These are phyloP conservation scores for Garcia nutans DNA, from an alignment of 345 rosid genomes.

Conservation along the genomic window DNA sequence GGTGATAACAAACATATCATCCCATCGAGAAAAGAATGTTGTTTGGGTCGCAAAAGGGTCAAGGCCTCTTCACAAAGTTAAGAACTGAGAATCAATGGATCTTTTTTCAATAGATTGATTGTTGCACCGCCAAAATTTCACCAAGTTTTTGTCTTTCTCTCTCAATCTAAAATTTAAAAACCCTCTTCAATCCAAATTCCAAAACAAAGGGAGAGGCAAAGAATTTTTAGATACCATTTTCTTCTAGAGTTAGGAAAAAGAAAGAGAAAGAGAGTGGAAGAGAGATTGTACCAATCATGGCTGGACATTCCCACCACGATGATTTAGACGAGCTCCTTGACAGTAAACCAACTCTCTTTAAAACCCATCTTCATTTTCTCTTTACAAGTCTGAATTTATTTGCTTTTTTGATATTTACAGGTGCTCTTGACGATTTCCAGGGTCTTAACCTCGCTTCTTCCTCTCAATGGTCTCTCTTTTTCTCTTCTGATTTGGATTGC, in stretches of 20 bases:
- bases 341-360: conserved; percentile 40
- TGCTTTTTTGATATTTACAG: conserved; percentile 42
- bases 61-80: background rate
- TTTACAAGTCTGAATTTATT: background rate
- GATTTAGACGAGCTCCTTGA: conserved; percentile 97
- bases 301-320: conserved; percentile 53
- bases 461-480: conserved; percentile 45
- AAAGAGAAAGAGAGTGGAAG: background rate
- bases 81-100: conserved; percentile 28
- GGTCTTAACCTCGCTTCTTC: conserved; percentile 62
- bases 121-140: conserved; percentile 17
- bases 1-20: too few relatives aligned
- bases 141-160: too few relatives aligned
- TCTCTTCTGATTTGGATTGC: background rate
- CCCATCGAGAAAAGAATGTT: too few relatives aligned
- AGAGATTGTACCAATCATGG: conserved; percentile 37
- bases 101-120: conserved; percentile 8
- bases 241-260: background rate
- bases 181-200: background rate
- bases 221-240: background rate
- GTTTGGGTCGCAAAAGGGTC: conserved; percentile 1
- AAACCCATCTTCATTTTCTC: background rate
- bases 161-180: too few relatives aligned
- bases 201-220: background rate
- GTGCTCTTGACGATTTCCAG: conserved; percentile 98